Base-by-base conservation (phyloP, 257 asterid species). In the Solanum pimpinellifolium region DNA sequence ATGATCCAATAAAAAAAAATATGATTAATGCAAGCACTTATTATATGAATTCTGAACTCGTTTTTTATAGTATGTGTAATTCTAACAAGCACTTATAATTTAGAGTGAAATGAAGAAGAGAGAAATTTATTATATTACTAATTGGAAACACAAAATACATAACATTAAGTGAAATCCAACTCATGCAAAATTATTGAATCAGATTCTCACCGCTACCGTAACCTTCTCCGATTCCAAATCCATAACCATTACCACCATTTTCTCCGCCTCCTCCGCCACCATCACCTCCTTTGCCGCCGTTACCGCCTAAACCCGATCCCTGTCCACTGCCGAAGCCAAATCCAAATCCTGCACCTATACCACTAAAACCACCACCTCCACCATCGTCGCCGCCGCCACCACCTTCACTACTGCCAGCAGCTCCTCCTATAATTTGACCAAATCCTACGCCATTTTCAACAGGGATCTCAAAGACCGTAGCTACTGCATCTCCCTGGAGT, bases 181-280 rank as follows among this genome's bases (percentile, higher is more conserved):
- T 66, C 70, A 62, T 23, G 37, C 37, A 66, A 6, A 66, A 13
- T 27, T 56, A 18, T 56, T 56, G 11, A 56, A 56, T 56, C n/a
- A 80, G 15, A 69, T 7, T 9, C 41, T 12, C 76, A 69, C 41
- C 88, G 2, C 90, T 89, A 2, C 88, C 89, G 16, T 44, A 87
- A 2, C 84, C 86, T 35, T 56, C 89, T 29, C 88, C 91, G n/a
- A 27, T 37, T 4, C 91, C 87, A 21, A 78, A 86, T 5, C 86
- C 88, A 15, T 83, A 73, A 27, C 87, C 89, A 33, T 75, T 72
- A 31, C 88, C 88, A 7, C 81, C 81, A 1, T 84, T 42, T 18
- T 6, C 81, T 62, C 86, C 88, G 5, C 76, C 85, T 0, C 85
- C 81, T 12, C 81, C 88, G 2, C 76, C 85, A 2, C 85, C 84